Evolutionary conservation across 148 eudicot genomes (phyloP).

Genomic region (Amaranthus palmeri): DNA sequence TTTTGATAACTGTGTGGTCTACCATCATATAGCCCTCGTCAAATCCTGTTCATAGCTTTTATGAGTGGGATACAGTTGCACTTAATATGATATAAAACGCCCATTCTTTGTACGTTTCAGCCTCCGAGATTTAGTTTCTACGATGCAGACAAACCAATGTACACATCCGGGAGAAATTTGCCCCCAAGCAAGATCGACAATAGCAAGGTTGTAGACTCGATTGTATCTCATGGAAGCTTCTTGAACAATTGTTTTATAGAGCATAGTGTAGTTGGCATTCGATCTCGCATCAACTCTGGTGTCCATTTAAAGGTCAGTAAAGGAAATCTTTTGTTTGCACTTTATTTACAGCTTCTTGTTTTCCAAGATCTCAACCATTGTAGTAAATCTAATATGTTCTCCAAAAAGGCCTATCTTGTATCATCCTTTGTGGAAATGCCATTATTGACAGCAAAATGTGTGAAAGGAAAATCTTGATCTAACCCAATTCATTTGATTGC

Average conservation of each 20-base stretch:
- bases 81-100: neutral
- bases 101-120: slow-evolving; percentile 33
- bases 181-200: slow-evolving; percentile 83
- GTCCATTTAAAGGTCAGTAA: slow-evolving; percentile 76
- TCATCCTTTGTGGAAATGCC: neutral
- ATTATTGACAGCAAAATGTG: neutral
- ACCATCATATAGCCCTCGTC: no score
- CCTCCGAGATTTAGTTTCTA: slow-evolving; percentile 94
- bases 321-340: neutral
- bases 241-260: slow-evolving; percentile 61
- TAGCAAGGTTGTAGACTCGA: slow-evolving; percentile 95
- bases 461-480: neutral
- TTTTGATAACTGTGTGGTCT: no score
- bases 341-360: neutral
- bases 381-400: neutral
- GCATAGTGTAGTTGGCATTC: slow-evolving; percentile 90
- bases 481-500: neutral
- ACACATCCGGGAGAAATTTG: slow-evolving; percentile 89
- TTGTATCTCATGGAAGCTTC: slow-evolving; percentile 92
- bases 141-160: slow-evolving; percentile 88
- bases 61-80: neutral
- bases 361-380: neutral
- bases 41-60: no score
- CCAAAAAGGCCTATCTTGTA: neutral
- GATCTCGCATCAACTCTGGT: slow-evolving; percentile 80